phyloP scores from a whole-genome alignment of 495 filamentous ascomycete species.

The Trichoderma gamsii region DNA sequence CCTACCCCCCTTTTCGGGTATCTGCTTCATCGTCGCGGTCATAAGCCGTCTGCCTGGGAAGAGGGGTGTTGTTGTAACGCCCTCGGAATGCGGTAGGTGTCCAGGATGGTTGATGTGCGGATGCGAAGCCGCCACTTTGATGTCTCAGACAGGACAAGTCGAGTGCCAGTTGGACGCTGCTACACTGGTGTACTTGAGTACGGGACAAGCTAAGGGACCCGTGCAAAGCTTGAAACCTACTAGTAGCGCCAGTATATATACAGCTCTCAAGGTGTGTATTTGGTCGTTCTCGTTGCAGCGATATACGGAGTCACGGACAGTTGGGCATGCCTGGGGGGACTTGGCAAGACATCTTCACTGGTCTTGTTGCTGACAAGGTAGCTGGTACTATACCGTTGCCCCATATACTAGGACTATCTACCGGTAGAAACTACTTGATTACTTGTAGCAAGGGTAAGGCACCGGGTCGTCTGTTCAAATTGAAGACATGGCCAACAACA shows the following conservation, averaged over 20 bases:
- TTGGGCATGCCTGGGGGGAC: neutral
- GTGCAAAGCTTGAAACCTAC: neutral
- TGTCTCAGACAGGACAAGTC: neutral
- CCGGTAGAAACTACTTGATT: neutral
- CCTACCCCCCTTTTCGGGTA: constrained; percentile 5
- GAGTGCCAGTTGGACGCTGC: neutral
- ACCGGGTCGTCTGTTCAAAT: neutral
- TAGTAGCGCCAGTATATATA: no score
- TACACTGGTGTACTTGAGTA: no score
- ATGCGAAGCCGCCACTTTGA: constrained; percentile 1
- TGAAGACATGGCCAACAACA: no score
- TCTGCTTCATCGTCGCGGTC: constrained; percentile 11
- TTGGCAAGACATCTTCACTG: neutral
- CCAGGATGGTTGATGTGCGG: neutral
- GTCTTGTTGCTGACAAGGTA: neutral
- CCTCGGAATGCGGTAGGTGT: neutral
- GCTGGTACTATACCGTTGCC: neutral
- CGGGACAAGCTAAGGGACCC: neutral
- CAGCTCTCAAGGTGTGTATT: no score
- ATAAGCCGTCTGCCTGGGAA: neutral
- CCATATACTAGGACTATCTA: neutral
- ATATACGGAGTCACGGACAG: neutral
- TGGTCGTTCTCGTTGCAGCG: neutral
- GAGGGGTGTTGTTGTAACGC: neutral
- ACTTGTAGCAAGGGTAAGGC: neutral